Evolutionary conservation across 2,329 filamentous ascomycete genomes (phyloP), one percentile per base, ranked within the genome.

Genomic region (Penicillium sp.): DNA sequence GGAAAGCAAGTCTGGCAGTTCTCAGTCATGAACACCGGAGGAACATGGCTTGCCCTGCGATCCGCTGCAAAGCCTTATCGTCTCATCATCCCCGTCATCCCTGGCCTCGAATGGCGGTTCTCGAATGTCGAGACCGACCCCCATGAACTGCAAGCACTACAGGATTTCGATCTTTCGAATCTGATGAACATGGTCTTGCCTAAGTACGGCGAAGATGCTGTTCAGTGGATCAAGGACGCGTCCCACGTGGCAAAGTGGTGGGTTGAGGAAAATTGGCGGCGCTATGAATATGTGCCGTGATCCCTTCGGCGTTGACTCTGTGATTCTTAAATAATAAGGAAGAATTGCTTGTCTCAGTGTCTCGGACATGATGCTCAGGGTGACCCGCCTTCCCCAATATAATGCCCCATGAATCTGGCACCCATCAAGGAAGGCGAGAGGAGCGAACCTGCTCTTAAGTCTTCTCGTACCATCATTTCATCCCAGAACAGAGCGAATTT

Each of bases 51-150:
- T 81, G 60, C 79, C 81, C 60, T 87, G 89, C 74, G 87, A 86
- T n/a, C 82, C 78, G 62, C 97, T 87, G 91, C 86, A 87, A 68
- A 91, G 92, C 79, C 74, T 53, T 72, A 83, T 94, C 58, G 81
- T 83, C 58, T 92, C 88, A 62, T 68, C n/a, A 86, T 97, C 53
- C 86, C 90, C 5, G 86, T 93, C 66, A 84, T 90, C 67, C 90
- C 95, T 71, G 89, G 91, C 50, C 88, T 80, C 16, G 63, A 67
- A 15, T 74, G 67, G 59, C 52, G 63, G 39, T 77, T 77, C 60
- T 72, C 73, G 1, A 63, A 76, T 40, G 62, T 70, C 6, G 62
- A 64, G 2, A 61, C 58, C 6, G 75, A 77, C 52, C 72, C 75
- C 1, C 57, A 70, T 31, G 76, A 77, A 57, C 34, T 65, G 1